Base-by-base conservation (phyloP, 164 flowering plant genomes). In the Cinnamomum chago region DNA sequence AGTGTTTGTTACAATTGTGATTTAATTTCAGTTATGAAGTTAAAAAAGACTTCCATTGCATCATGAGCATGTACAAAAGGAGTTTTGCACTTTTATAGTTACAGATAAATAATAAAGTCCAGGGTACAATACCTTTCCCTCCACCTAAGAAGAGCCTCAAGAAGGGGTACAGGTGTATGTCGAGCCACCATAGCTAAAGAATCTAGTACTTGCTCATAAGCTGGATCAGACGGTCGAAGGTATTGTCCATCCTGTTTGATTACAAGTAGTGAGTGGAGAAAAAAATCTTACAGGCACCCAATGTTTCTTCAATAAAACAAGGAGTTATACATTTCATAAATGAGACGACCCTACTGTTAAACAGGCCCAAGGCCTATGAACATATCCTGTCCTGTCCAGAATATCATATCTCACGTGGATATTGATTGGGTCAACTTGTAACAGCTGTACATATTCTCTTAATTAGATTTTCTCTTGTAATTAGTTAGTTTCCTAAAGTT, bases 181-280 rank as follows among this genome's bases (percentile, higher is more conserved):
- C 92, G 90, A 3, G 99, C 99, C 70, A 94, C 91, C 97, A 94
- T 92, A 62, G 99, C 99, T 67, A 96, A 83, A 68, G 98, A 96
- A 84, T 96, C 98, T 69, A 96, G 68, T 55, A 96, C 99, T 86
- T 96, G 99, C 81, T 96, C 99, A 78, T 96, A 96, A 28, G 98
- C 97, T 25, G 99, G 99, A 73, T 96, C 99, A 30, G 99, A 96
- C 55, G 97, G 97, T 70, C 98, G 91, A 79, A 96, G 97, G 77
- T 92, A 92, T 70, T 91, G 97, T 22, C 99, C 98, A 90, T 96
- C 99, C 99, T 95, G 87, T 73, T 76, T 62, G 80, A 71, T 67
- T 35, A 68, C 2, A 1, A 17, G 51, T 24, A 55, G 0, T 40
- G 15, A 70, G 47, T 15, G 68, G 47, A 15, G 68, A 67, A 27